phyloP scores from a whole-genome alignment of 129 eudicot species.

The Gnaphalium uliginosum region DNA sequence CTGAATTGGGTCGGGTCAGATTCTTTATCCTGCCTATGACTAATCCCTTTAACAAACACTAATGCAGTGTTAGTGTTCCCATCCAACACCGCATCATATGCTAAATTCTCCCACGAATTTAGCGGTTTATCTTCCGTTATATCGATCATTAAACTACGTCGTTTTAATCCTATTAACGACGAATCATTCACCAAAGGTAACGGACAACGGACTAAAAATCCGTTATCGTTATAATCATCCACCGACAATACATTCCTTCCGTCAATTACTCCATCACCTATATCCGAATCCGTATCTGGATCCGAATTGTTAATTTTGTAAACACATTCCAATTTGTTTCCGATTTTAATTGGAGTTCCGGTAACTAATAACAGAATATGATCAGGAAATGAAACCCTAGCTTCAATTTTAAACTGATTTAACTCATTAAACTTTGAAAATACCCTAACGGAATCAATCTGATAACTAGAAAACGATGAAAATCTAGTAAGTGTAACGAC shows the following conservation, averaged over 20 bases:
- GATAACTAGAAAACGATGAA: constrained; percentile 46
- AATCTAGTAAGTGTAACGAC: constrained; percentile 46
- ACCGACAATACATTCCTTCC: constrained; percentile 48
- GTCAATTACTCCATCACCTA: constrained; percentile 17
- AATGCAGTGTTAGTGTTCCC: constrained; percentile 47
- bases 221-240: constrained; percentile 52
- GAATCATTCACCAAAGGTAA: constrained; percentile 62
- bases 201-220: constrained; percentile 74
- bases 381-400: constrained; percentile 73
- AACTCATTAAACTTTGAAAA: constrained; percentile 7
- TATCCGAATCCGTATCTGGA: constrained; percentile 12
- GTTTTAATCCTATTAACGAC: constrained; percentile 33
- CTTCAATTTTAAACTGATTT: constrained; percentile 43
- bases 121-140: constrained; percentile 31
- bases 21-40: constrained; percentile 60
- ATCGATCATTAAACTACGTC: constrained; percentile 19
- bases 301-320: constrained; percentile 35
- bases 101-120: constrained; percentile 70
- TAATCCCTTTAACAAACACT: constrained; percentile 88
- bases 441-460: constrained; percentile 11
- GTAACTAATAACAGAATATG: constrained; percentile 55
- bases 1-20: constrained; percentile 67
- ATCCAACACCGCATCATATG: constrained; percentile 73
- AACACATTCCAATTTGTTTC: constrained; percentile 52
- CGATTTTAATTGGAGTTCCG: background rate